Evolutionary conservation across 2,329 filamentous ascomycete genomes (phyloP).

Genomic region (Didymella segeticola): DNA sequence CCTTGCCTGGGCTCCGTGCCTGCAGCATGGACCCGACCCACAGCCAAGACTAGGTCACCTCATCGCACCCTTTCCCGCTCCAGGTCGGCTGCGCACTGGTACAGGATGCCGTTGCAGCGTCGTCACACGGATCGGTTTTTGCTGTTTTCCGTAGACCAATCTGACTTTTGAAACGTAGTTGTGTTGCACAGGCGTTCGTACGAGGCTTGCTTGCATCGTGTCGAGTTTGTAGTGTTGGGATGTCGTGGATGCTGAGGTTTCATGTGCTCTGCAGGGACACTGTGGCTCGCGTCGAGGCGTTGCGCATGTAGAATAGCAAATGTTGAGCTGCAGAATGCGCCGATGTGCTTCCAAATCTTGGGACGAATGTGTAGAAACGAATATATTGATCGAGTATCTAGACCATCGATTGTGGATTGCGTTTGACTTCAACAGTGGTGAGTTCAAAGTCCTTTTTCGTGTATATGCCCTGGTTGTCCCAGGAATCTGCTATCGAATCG

Average conservation of each 20-base stretch:
- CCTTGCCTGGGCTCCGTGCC: background rate
- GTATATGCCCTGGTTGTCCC: conserved; percentile 36
- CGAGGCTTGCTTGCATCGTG: background rate
- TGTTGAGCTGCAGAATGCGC: background rate
- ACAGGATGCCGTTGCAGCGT: background rate
- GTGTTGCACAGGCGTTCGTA: background rate
- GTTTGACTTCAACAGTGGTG: conserved; percentile 25
- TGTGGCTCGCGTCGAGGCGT: background rate
- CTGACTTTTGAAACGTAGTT: background rate
- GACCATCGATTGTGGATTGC: conserved; percentile 13
- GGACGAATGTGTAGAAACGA: background rate
- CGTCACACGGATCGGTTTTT: background rate
- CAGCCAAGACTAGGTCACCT: background rate
- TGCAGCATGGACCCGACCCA: background rate
- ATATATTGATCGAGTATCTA: conserved; percentile 10
- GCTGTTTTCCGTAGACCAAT: background rate
- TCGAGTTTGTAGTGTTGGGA: background rate
- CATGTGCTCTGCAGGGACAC: background rate
- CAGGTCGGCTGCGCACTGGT: background rate
- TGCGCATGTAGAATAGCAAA: background rate
- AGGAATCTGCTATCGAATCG: conserved; percentile 24
- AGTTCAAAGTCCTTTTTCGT: conserved; percentile 35
- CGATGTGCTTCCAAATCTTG: no score
- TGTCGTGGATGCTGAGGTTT: background rate
- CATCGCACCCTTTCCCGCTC: background rate